Percentiles rank a stretch among this genome's conserved stretches.
Conservation (phyloP, 768 basidiomycete genomes). For the Leccinellum albellum region DNA sequence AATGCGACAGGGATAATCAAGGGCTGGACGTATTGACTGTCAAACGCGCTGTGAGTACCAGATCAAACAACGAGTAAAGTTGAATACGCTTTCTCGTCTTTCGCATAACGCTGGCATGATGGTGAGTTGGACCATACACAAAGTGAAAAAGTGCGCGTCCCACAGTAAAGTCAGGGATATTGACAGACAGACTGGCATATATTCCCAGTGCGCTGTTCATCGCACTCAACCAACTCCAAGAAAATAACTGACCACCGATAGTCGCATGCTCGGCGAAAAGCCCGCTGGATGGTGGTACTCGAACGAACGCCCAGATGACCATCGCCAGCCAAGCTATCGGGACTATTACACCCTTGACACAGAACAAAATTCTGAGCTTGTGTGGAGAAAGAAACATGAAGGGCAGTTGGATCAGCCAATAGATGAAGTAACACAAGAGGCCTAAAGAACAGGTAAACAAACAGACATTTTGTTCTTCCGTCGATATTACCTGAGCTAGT, state of each 20-base stretch:
- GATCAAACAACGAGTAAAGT: not conserved
- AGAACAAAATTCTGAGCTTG: constrained; percentile 72
- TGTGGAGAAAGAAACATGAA: constrained; percentile 76
- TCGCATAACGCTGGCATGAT: constrained; percentile 61
- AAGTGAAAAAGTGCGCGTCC: not conserved
- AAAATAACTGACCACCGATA: constrained; percentile 46
- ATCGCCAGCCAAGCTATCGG: constrained; percentile 66
- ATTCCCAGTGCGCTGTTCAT: constrained; percentile 75
- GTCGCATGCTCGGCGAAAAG: constrained; percentile 51
- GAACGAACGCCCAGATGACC: constrained; percentile 75
- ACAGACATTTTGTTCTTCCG: not conserved
- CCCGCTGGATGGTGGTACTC: constrained; percentile 58
- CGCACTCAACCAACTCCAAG: constrained; percentile 76
- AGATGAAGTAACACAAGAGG: constrained; percentile 74
- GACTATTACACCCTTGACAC: constrained; percentile 62
- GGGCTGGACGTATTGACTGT: constrained; percentile 70
- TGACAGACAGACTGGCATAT: constrained; percentile 70
- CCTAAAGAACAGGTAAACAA: constrained; percentile 32
- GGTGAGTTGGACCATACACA: not conserved
- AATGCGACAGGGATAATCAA: constrained; percentile 75
- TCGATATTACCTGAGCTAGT: constrained; percentile 50
- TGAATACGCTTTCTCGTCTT: constrained; percentile 39
- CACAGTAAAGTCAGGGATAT: constrained; percentile 83
- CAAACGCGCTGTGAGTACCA: constrained; percentile 4
- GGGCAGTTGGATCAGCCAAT: constrained; percentile 75